phyloP scores from a whole-genome alignment of 306 rosid genomes.

The Pueraria montana region DNA sequence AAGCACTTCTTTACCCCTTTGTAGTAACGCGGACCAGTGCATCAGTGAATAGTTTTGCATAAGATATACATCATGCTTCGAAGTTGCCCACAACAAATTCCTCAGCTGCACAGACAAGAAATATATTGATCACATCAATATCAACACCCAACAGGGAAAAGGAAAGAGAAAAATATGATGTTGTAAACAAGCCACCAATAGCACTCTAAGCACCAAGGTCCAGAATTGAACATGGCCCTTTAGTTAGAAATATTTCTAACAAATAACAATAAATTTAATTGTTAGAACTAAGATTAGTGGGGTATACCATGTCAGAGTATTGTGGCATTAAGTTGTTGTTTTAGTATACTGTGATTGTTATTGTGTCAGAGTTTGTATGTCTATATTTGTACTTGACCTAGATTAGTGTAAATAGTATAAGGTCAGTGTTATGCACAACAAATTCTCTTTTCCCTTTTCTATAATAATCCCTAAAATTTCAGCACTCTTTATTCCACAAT shows the following conservation, averaged over 20 bases:
- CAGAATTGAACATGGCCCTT: neutral
- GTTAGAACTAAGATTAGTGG: neutral
- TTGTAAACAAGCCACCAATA: slow-evolving; percentile 7
- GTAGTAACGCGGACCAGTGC: slow-evolving; percentile 87
- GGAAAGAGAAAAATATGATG: neutral
- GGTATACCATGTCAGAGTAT: neutral
- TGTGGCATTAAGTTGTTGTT: slow-evolving; percentile 3
- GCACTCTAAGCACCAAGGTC: slow-evolving; percentile 34
- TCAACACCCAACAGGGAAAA: slow-evolving; percentile 13
- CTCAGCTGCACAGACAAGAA: slow-evolving; percentile 74
- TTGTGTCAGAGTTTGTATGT: neutral
- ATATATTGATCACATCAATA: slow-evolving; percentile 47
- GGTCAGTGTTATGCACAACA: slow-evolving; percentile 3
- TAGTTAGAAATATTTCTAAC: slow-evolving; percentile 1
- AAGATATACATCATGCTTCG: slow-evolving; percentile 95
- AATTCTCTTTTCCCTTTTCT: neutral
- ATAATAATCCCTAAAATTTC: slow-evolving; percentile 10
- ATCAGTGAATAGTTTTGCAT: slow-evolving; percentile 93
- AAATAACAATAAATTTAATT: slow-evolving; percentile 14
- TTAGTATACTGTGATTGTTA: slow-evolving; percentile 6
- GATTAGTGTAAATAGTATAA: neutral
- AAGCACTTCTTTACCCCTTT: slow-evolving; percentile 81
- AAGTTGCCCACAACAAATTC: slow-evolving; percentile 91
- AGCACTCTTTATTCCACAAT: neutral
- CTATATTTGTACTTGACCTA: neutral